Evolutionary conservation across 805 yeast genomes (phyloP).

Genomic region (Saturnispora bothae): DNA sequence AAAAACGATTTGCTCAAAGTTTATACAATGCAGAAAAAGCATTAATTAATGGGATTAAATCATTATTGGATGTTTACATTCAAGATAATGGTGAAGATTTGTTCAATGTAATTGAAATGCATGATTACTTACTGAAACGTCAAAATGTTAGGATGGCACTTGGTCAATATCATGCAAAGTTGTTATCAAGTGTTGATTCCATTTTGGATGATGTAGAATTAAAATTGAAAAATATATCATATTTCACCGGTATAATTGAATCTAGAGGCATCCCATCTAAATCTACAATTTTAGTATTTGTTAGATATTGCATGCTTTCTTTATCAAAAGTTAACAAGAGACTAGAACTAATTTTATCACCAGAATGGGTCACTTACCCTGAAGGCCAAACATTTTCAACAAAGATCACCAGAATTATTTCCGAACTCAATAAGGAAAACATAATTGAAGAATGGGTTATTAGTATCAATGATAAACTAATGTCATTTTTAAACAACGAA

Average conservation of each 20-base stretch:
- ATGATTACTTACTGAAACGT: slow-evolving; percentile 37
- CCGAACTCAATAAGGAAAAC: slow-evolving; percentile 33
- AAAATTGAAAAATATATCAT: slow-evolving; percentile 15
- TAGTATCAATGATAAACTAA: slow-evolving; percentile 6
- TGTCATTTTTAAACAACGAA: slow-evolving; percentile 9
- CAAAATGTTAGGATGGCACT: slow-evolving; percentile 49
- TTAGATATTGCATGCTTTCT: slow-evolving; percentile 38
- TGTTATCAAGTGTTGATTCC: slow-evolving; percentile 37
- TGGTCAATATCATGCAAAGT: slow-evolving; percentile 45
- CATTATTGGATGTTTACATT: slow-evolving; percentile 1
- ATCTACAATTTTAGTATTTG: slow-evolving; percentile 41
- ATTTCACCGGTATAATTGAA: background rate
- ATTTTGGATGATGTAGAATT: slow-evolving; percentile 37
- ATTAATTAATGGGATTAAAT: slow-evolving; percentile 1
- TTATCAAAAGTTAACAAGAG: slow-evolving; percentile 32
- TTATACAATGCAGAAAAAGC: background rate
- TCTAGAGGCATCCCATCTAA: slow-evolving; percentile 38
- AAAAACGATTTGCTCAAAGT: background rate
- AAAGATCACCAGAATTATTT: slow-evolving; percentile 37
- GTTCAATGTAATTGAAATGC: slow-evolving; percentile 40
- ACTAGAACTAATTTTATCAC: slow-evolving; percentile 44
- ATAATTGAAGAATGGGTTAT: slow-evolving; percentile 42
- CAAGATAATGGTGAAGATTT: slow-evolving; percentile 26
- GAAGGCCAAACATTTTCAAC: slow-evolving; percentile 56
- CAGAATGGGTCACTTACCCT: slow-evolving; percentile 49